Evolutionary conservation across 2,329 filamentous ascomycete genomes (phyloP), one percentile per base, ranked within the genome.

Genomic region (Colletotrichum eremochloae): DNA sequence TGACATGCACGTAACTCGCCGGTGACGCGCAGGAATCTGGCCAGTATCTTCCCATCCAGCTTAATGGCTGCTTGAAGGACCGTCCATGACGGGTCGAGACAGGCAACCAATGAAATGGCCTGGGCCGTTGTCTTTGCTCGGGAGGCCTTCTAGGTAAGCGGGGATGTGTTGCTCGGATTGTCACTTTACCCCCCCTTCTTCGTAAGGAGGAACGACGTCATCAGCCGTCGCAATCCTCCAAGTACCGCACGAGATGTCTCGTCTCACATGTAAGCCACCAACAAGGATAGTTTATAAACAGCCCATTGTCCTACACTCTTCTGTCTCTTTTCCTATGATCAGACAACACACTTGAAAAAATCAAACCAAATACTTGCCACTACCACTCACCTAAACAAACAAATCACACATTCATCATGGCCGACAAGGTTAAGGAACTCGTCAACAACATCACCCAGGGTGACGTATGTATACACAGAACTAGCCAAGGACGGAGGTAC

Each of bases 351-450:
- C 20, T 20, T 24, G 24, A 52, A 65, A 31, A 56, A 60, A 50
- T 38, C 33, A 58, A 44, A 33, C 40, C 50, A 9, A 29, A 42
- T 6, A 71, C 40, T 7, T 15, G 18, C 48, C n/a, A 53, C 72
- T 12, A 63, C 48, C 60, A 67, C 31, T 36, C 14, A 68, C 20
- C 18, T 14, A 48, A 60, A 53, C 60, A 40, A 67, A 52, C 42
- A 71, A 52, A 58, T 8, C 31, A 33, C 38, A 44, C 20, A 61
- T 9, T 44, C 40, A 72, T 7, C 44, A 72, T 72, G 70, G 70
- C 70, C 60, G 73, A 74, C 61, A 74, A 74, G 71, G 72, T 74
- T 63, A 74, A 74, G 71, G 68, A 74, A 56, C 72, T 74, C 73
- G 67, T 74, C 46, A 71, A 74, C 63, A 72, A 74, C 60, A 74